phyloP scores from a whole-genome alignment of 1,284 basidiomycete genomes.

The Microbotryomycetes sp. region DNA sequence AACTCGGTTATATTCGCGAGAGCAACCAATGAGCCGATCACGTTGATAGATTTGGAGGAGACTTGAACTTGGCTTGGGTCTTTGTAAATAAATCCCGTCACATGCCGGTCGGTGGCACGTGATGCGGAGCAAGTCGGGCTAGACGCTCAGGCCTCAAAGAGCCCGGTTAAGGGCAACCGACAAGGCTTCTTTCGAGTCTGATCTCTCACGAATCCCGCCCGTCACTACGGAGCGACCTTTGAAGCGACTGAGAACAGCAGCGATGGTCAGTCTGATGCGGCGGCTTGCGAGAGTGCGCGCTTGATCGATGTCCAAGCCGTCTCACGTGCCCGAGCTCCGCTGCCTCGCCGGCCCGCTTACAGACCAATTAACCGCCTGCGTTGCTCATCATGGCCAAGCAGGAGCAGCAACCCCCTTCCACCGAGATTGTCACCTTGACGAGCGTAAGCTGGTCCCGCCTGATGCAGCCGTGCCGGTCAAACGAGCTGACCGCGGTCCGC shows the following conservation, averaged over 20 bases:
- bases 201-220: too few relatives aligned
- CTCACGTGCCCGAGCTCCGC: not conserved
- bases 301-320: not conserved
- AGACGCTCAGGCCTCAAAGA: too few relatives aligned
- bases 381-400: constrained; percentile 11
- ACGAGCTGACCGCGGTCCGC: not conserved
- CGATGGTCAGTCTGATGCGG: not conserved
- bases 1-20: too few relatives aligned
- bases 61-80: too few relatives aligned
- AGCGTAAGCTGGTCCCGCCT: not conserved
- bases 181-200: too few relatives aligned
- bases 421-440: constrained; percentile 32
- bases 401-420: not conserved
- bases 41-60: too few relatives aligned
- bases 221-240: not conserved
- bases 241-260: not conserved
- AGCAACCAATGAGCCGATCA: too few relatives aligned
- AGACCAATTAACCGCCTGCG: constrained; percentile 1
- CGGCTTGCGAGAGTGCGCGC: not conserved
- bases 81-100: too few relatives aligned
- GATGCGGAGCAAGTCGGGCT: too few relatives aligned
- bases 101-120: too few relatives aligned
- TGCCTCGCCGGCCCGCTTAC: not conserved
- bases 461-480: too few relatives aligned
- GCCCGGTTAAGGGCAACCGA: too few relatives aligned